A percentile compares a stretch with the other conserved stretches of the same genome.
Evolutionary conservation across 345 rosid genomes (phyloP).

Genomic region (Reutealis trisperma): DNA sequence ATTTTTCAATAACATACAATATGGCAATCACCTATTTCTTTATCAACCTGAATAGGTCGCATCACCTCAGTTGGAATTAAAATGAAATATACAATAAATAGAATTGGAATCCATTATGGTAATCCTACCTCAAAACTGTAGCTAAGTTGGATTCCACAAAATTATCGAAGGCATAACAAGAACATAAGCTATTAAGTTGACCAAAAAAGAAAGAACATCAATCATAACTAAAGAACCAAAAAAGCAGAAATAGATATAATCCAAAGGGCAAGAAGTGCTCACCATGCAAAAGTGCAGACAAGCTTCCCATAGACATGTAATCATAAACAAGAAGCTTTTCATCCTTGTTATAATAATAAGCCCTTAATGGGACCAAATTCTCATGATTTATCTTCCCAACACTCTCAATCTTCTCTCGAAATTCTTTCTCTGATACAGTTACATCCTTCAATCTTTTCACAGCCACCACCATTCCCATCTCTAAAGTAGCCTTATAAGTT

Average conservation of each 20-base stretch:
- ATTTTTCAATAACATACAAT: background rate
- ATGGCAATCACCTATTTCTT: background rate
- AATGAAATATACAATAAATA: no score
- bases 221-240: background rate
- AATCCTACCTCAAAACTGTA: no score
- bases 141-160: background rate
- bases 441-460: conserved; percentile 54
- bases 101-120: background rate
- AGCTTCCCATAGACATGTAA: conserved; percentile 50
- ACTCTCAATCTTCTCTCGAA: conserved; percentile 42
- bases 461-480: conserved; percentile 36
- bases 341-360: conserved; percentile 42
- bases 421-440: conserved; percentile 35
- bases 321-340: conserved; percentile 52
- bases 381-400: conserved; percentile 44
- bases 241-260: background rate
- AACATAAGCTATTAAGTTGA: background rate
- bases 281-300: conserved; percentile 55
- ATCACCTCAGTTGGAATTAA: background rate
- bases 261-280: conserved; percentile 5
- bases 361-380: conserved; percentile 45
- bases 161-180: background rate
- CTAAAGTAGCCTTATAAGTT: conserved; percentile 50
- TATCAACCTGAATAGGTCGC: background rate
- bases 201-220: background rate